phyloP scores from a whole-genome alignment of 2,329 filamentous ascomycete genomes.

The Xylaria sp. region DNA sequence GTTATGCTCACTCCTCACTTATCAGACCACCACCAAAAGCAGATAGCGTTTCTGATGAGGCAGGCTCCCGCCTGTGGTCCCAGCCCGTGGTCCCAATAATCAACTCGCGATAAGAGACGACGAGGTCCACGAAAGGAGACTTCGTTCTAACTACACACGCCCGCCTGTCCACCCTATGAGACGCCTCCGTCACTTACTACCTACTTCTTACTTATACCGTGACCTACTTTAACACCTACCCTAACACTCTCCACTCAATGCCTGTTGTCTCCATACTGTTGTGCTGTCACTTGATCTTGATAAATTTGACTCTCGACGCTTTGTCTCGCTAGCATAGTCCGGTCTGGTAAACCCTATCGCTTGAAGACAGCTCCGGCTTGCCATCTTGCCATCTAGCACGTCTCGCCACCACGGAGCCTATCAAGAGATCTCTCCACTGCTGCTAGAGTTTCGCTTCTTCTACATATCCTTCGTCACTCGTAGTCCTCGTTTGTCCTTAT shows the following conservation, averaged over 20 bases:
- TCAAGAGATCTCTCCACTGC: constrained; percentile 14
- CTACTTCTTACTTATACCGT: constrained; percentile 5
- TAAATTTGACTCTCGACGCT: constrained; percentile 20
- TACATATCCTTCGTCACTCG: constrained; percentile 17
- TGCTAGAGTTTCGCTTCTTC: constrained; percentile 8
- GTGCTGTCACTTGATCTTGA: constrained; percentile 27
- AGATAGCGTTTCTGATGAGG: constrained; percentile 33
- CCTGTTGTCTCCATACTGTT: constrained; percentile 26
- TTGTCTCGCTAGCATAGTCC: constrained; percentile 22
- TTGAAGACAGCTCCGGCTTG: constrained; percentile 9
- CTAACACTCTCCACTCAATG: constrained; percentile 26
- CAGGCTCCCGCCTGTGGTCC: constrained; percentile 23
- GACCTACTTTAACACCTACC: constrained; percentile 12
- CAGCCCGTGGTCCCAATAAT: constrained; percentile 26
- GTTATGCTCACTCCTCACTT: constrained; percentile 29
- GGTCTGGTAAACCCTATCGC: constrained; percentile 18
- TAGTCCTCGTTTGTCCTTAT: constrained; percentile 16
- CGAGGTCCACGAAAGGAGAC: constrained; percentile 21
- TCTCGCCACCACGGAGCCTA: constrained; percentile 8
- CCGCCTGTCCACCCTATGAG: constrained; percentile 4
- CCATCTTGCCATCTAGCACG: constrained; percentile 20
- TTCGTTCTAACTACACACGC: constrained; percentile 16
- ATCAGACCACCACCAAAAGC: constrained; percentile 35
- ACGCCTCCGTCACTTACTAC: constrained; percentile 8
- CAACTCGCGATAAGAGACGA: constrained; percentile 32